Evolutionary conservation across 306 rosid species (phyloP).

Genomic region (Begonia masoniana): DNA sequence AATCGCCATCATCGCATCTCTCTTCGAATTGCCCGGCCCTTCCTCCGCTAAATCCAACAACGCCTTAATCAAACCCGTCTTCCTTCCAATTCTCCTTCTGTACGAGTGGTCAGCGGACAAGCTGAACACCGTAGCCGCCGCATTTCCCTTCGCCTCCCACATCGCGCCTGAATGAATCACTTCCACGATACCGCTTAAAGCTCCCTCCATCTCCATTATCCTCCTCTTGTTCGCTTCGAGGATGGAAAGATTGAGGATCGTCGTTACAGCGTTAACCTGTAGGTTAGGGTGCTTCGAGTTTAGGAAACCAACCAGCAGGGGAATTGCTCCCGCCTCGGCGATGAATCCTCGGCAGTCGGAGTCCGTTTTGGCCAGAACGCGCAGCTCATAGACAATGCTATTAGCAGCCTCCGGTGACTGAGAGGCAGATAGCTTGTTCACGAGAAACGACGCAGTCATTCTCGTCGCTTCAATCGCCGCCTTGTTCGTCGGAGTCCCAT

Average conservation of each 20-base stretch:
- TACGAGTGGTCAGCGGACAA: slow-evolving; percentile 32
- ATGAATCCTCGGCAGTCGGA: slow-evolving; percentile 68
- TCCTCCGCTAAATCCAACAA: slow-evolving; percentile 44
- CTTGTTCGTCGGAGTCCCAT: slow-evolving; percentile 32
- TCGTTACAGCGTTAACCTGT: slow-evolving; percentile 77
- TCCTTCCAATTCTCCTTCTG: slow-evolving; percentile 56
- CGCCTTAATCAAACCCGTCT: slow-evolving; percentile 45
- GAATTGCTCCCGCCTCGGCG: slow-evolving; percentile 75
- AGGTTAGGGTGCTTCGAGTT: slow-evolving; percentile 27
- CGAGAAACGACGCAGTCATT: slow-evolving; percentile 65
- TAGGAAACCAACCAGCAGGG: slow-evolving; percentile 40
- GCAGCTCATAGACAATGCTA: slow-evolving; percentile 72
- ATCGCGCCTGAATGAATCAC: slow-evolving; percentile 53
- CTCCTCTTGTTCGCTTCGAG: slow-evolving; percentile 50
- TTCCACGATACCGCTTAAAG: slow-evolving; percentile 46
- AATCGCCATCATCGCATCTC: slow-evolving; percentile 75
- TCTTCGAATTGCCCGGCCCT: slow-evolving; percentile 42
- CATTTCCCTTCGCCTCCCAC: slow-evolving; percentile 96
- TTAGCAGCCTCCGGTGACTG: slow-evolving; percentile 25
- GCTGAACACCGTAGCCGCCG: slow-evolving; percentile 77
- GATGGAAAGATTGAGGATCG: slow-evolving; percentile 67
- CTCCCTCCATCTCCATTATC: slow-evolving; percentile 80
- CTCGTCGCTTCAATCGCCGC: slow-evolving; percentile 66
- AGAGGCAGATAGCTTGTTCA: slow-evolving; percentile 32
- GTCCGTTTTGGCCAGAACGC: slow-evolving; percentile 56